Conservation (phyloP, 164 flowering plant genomes). For the Vitis vinifera region ASM3070453v1 NC_081805.1:23959501-23960000, state of each 20-base stretch:
- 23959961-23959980: conserved; percentile 37
- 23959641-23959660: conserved; percentile 23
- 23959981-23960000: conserved; percentile 32
- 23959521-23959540: conserved; percentile 25
- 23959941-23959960: conserved; percentile 40
- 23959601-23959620: conserved; percentile 17
- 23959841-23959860: conserved; percentile 21
- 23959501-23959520: conserved; percentile 34
- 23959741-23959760: conserved; percentile 24
- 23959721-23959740: conserved; percentile 14
- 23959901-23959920: conserved; percentile 26
- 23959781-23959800: conserved; percentile 30
- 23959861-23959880: conserved; percentile 29
- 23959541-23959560: conserved; percentile 29
- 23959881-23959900: conserved; percentile 25
- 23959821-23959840: conserved; percentile 23
- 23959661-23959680: conserved; percentile 17
- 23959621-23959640: conserved; percentile 22
- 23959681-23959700: conserved; percentile 26
- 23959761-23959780: conserved; percentile 18
- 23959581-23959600: conserved; percentile 31
- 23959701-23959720: conserved; percentile 13
- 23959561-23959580: conserved; percentile 25
- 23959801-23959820: conserved; percentile 17
- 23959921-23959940: conserved; percentile 34